phyloP scores from a whole-genome alignment of 208 protist species.

The Trypanosoma melophagium region DNA sequence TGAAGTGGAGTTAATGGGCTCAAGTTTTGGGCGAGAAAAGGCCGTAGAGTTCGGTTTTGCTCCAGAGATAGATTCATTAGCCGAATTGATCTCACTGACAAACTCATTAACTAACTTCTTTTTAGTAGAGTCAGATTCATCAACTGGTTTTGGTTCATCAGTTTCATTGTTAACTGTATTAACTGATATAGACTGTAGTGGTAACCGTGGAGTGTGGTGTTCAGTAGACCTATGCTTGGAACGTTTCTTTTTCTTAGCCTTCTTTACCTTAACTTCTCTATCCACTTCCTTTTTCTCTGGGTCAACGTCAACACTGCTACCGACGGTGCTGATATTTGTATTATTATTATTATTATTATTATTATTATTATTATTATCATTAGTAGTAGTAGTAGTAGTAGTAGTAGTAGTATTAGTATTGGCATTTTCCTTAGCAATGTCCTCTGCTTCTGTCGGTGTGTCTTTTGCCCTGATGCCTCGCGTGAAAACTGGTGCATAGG shows the following conservation, averaged over 20 bases:
- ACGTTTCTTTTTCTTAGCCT: not conserved
- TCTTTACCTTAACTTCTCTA: not conserved
- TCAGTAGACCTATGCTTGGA: not conserved
- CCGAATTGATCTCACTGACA: not conserved
- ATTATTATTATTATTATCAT: not conserved
- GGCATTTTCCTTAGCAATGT: conserved; percentile 16
- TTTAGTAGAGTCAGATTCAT: not conserved
- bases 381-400: no score
- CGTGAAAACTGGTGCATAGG: conserved; percentile 69
- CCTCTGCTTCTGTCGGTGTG: conserved; percentile 45
- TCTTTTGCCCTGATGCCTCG: conserved; percentile 28
- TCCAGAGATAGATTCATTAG: not conserved
- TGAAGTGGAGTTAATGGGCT: not conserved
- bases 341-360: not conserved
- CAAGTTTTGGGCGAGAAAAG: not conserved
- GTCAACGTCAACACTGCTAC: not conserved
- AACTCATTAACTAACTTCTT: not conserved
- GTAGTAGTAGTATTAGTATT: no score
- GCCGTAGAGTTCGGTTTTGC: not conserved
- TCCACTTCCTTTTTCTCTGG: not conserved
- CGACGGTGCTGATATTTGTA: not conserved
- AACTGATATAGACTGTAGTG: not conserved
- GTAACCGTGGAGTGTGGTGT: not conserved
- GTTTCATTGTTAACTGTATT: not conserved
- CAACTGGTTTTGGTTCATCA: not conserved